These are phyloP conservation scores for Bryum argenteum DNA, from an alignment of 225 moss, liverwort and hornwort genomes.

Conservation along the genomic window DNA sequence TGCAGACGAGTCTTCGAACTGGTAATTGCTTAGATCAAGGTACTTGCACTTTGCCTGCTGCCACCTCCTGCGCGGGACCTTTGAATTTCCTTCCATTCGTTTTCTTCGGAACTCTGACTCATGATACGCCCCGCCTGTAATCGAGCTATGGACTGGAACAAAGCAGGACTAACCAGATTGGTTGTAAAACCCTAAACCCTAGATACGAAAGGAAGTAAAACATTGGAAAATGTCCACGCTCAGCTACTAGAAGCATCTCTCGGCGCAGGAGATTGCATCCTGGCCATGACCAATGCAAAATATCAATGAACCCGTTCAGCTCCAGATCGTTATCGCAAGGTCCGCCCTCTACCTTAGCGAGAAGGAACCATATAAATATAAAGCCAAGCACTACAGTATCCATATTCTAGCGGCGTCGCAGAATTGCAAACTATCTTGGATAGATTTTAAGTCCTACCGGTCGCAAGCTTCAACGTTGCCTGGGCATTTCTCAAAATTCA, in stretches of 20 bases:
- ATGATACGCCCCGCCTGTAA: slow-evolving; percentile 52
- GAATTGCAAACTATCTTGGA: no score
- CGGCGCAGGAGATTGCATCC: slow-evolving; percentile 41
- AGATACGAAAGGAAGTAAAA: neutral
- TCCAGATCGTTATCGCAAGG: no score
- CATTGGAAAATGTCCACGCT: neutral
- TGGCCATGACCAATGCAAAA: slow-evolving; percentile 12
- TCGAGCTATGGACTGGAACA: slow-evolving; percentile 55
- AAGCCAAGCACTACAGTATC: no score
- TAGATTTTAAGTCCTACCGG: no score
- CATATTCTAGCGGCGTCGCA: no score
- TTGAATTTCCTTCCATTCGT: neutral
- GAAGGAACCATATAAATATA: no score
- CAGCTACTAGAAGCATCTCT: slow-evolving; percentile 47
- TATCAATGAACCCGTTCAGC: neutral
- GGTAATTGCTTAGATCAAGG: neutral
- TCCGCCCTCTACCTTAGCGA: no score
- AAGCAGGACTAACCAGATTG: neutral
- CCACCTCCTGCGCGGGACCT: neutral
- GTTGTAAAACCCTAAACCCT: neutral
- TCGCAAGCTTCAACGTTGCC: no score
- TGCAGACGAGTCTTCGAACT: neutral
- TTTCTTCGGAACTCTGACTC: neutral
- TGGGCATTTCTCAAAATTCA: no score
- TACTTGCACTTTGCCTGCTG: neutral